These are phyloP conservation scores for Penicillium sp. DNA, from an alignment of 2,329 filamentous ascomycete species.

Conservation along the genomic window DNA sequence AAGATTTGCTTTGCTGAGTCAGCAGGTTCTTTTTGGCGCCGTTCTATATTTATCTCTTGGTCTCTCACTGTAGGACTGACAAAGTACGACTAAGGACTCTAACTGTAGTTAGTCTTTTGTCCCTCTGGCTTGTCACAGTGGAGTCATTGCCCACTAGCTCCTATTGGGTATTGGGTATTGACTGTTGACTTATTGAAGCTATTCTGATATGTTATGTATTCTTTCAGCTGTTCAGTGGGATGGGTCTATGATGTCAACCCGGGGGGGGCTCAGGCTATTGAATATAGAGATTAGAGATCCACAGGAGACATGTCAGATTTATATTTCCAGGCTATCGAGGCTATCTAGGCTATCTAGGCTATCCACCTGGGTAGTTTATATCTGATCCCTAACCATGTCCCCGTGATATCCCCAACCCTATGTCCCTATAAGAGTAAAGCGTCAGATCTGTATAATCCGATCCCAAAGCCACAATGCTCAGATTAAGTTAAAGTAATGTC, in stretches of 20 bases:
- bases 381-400: neutral
- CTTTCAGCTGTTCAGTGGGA: neutral
- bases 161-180: neutral
- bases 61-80: neutral
- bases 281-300: neutral
- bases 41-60: conserved; percentile 1
- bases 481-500: neutral
- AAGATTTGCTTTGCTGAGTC: conserved; percentile 6
- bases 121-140: conserved; percentile 7
- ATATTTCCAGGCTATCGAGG: neutral
- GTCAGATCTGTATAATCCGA: neutral
- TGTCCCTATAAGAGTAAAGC: neutral
- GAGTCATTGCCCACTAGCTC: neutral
- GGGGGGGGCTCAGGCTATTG: neutral
- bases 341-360: neutral
- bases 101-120: neutral
- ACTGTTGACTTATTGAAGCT: neutral
- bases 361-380: neutral
- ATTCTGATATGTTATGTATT: neutral
- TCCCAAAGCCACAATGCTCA: neutral
- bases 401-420: neutral
- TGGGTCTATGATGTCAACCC: conserved; percentile 5
- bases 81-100: neutral
- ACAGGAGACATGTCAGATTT: neutral
- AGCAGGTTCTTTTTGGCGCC: conserved; percentile 10